Percentiles rank a stretch among this genome's conserved stretches.
Conservation (phyloP, 192 early-diverging fungal species). For the Endogone sp. region DNA sequence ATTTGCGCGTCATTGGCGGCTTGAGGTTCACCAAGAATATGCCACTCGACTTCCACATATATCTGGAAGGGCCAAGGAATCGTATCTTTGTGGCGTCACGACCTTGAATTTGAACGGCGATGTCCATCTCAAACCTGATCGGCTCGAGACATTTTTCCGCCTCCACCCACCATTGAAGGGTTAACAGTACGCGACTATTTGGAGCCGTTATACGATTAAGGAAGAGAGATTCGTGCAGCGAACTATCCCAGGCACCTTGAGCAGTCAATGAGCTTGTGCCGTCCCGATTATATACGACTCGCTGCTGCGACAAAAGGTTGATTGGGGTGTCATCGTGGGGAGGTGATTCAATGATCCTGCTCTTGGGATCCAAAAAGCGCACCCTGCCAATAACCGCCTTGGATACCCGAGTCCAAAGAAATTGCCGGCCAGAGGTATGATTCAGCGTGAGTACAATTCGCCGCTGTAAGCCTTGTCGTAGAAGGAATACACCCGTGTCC, state of each 20-base stretch:
- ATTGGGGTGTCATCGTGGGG: slow-evolving; percentile 46
- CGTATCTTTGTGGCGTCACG: slow-evolving; percentile 46
- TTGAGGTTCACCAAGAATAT: slow-evolving; percentile 60
- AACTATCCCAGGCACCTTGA: slow-evolving; percentile 71
- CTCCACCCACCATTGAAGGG: slow-evolving; percentile 49
- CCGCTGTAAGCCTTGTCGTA: slow-evolving; percentile 75
- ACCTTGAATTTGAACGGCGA: slow-evolving; percentile 55
- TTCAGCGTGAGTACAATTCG: slow-evolving; percentile 60
- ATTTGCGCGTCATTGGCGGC: slow-evolving; percentile 45
- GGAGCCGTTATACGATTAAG: slow-evolving; percentile 60
- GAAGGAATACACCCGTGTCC: slow-evolving; percentile 51
- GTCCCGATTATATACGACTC: slow-evolving; percentile 45
- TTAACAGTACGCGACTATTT: slow-evolving; percentile 54
- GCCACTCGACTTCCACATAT: slow-evolving; percentile 39
- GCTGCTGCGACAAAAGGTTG: slow-evolving; percentile 42
- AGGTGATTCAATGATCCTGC: slow-evolving; percentile 47
- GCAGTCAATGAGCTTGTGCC: slow-evolving; percentile 58
- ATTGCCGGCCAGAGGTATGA: slow-evolving; percentile 64
- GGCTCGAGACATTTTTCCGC: slow-evolving; percentile 55
- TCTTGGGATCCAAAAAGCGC: slow-evolving; percentile 54
- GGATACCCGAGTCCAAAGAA: slow-evolving; percentile 44
- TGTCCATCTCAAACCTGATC: slow-evolving; percentile 52
- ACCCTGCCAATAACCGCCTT: slow-evolving; percentile 42
- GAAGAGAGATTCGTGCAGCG: slow-evolving; percentile 61
- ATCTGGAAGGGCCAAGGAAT: slow-evolving; percentile 32